Percentiles rank a stretch among this genome's conserved stretches.
Evolutionary conservation across 148 eudicot species (phyloP).

Genomic region (Rhododendron ferrugineum): DNA sequence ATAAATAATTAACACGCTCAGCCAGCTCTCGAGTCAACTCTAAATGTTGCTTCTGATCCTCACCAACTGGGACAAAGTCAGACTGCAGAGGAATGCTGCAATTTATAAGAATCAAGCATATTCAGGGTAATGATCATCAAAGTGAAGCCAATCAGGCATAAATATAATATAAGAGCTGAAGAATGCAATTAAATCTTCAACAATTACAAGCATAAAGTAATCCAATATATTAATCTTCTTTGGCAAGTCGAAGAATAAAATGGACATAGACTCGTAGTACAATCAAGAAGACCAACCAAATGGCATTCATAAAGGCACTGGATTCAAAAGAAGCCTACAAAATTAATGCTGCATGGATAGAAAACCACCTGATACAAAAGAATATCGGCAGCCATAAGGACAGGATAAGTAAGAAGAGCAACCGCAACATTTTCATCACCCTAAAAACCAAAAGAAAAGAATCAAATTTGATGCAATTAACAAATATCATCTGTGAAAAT

Average conservation of each 20-base stretch:
- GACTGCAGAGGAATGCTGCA: conserved; percentile 87
- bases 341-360: neutral
- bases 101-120: conserved; percentile 50
- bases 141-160: neutral
- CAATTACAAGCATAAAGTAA: neutral
- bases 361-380: conserved; percentile 86
- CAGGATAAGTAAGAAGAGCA: conserved; percentile 90
- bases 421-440: conserved; percentile 97
- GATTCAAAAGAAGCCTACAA: neutral
- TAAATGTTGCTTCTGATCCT: conserved; percentile 98
- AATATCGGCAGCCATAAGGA: conserved; percentile 97
- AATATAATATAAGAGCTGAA: neutral
- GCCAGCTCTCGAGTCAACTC: conserved; percentile 91
- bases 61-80: conserved; percentile 99
- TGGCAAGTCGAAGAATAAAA: neutral
- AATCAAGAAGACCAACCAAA: neutral
- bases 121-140: conserved; percentile 37
- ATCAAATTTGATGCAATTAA: neutral
- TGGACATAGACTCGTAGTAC: neutral
- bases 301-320: neutral
- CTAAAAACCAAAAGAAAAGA: conserved; percentile 30
- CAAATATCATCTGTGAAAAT: neutral
- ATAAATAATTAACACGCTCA: conserved; percentile 84
- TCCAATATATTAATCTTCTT: neutral
- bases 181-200: neutral